phyloP scores from a whole-genome alignment of 768 basidiomycete genomes.

The Trichaptum fuscoviolaceum region DNA sequence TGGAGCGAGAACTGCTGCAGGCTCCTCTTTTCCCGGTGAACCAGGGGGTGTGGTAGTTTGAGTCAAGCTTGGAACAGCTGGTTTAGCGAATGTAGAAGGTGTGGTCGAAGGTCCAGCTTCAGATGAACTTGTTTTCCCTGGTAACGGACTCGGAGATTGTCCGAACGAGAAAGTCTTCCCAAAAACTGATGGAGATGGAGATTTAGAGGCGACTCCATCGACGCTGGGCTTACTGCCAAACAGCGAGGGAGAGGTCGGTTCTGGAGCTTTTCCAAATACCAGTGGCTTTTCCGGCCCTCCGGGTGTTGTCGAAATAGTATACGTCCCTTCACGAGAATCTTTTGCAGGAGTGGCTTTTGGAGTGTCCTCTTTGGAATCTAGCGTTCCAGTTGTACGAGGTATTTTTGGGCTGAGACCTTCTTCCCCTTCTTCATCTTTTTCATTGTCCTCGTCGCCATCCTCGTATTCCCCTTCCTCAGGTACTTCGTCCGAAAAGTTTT shows the following conservation, averaged over 20 bases:
- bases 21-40: conserved; percentile 46
- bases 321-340: not conserved
- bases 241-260: conserved; percentile 26
- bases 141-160: not conserved
- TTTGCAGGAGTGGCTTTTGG: not conserved
- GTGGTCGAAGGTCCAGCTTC: not conserved
- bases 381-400: not conserved
- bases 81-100: not conserved
- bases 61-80: not conserved
- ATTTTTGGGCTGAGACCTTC: conserved; percentile 11
- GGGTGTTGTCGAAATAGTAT: not conserved
- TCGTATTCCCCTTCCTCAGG: conserved; percentile 14
- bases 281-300: not conserved
- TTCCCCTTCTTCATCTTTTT: conserved; percentile 19
- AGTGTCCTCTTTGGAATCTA: not conserved
- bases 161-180: not conserved
- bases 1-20: conserved; percentile 22
- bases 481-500: conserved; percentile 16
- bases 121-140: not conserved
- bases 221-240: not conserved
- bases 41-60: conserved; percentile 59
- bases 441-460: conserved; percentile 25
- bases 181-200: not conserved
- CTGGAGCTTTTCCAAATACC: not conserved
- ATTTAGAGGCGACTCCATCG: not conserved